Evolutionary conservation across 2,329 filamentous ascomycete species (phyloP).

Genomic region (Amphichorda felina): DNA sequence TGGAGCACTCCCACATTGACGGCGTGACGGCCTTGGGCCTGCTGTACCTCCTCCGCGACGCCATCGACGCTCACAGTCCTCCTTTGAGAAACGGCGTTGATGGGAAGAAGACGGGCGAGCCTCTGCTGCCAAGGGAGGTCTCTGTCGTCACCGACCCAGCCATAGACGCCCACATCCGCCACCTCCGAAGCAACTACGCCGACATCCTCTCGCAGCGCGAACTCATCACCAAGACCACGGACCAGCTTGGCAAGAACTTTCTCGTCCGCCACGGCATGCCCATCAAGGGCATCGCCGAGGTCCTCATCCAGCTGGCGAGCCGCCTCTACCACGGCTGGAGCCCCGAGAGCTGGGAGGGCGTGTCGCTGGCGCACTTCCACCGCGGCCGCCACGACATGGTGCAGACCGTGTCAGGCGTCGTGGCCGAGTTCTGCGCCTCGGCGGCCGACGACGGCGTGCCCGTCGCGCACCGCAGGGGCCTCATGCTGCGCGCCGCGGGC

Average conservation of each 20-base stretch:
- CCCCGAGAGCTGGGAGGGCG: conserved; percentile 1
- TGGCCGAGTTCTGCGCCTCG: not conserved
- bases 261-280: conserved; percentile 1
- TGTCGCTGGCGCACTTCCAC: conserved; percentile 3
- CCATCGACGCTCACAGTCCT: conserved; percentile 1
- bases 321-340: conserved; percentile 1
- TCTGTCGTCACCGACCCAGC: not conserved
- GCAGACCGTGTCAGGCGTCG: not conserved
- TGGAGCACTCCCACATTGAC: conserved; percentile 6
- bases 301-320: conserved; percentile 1
- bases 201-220: not conserved
- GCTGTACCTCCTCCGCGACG: not conserved
- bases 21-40: conserved; percentile 2
- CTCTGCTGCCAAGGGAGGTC: not conserved
- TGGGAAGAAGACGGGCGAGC: not conserved
- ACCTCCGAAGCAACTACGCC: not conserved
- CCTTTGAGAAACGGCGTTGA: not conserved
- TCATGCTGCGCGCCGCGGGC: no score
- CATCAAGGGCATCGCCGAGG: not conserved
- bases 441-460: not conserved
- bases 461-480: no score
- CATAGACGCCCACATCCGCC: not conserved
- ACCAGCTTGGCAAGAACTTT: not conserved
- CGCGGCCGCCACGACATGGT: conserved; percentile 3
- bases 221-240: not conserved